Evolutionary conservation across 2,329 filamentous ascomycete species (phyloP), one percentile per base, ranked within the genome.

Genomic region (Cercospora sp.): DNA sequence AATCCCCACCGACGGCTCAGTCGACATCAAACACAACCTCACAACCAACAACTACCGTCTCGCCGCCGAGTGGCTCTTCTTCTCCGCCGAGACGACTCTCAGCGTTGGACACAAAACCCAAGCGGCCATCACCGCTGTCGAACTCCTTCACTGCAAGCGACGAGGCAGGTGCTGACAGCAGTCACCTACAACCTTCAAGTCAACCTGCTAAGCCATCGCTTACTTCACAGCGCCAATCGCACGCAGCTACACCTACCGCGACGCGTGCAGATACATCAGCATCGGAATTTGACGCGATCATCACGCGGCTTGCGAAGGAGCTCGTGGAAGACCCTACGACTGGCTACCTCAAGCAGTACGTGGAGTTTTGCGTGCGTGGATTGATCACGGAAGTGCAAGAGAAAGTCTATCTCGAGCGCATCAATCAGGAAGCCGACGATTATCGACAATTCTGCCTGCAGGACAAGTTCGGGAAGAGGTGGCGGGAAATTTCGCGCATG

Each of bases 331-430:
- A 80, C 32, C 74, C 76, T 0, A 72, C 74, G n/a, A 71, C 76
- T 1, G 83, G 83, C n/a, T 74, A 84, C 21, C 71, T 84, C 40
- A 75, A 80, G 65, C 82, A 84, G 65, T 84, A 79, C 66, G 72
- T 84, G 28, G 81, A 83, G 53, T 80, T 79, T 57, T 72, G 74
- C 58, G 75, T 80, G 30, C 63, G 67, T 26, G 72, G 74, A 4
- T 74, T 77, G 10, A 74, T 80, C 10, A 77, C 74, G 3, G 74
- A 77, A 37, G 74, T 75, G 1, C 74, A 78, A 55, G 77, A 77
- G 58, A 66, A 79, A 61, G 67, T 79, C 40, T 74, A 78, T 63
- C 66, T 74, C 18, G 78, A 78, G 62, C 72, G 70, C 26, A 67
- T 74, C 53, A 72, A 73, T 43, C 72, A 66, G 62, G 70, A 75